Percentiles rank a stretch among this genome's conserved stretches.
Evolutionary conservation across 345 rosid genomes (phyloP).

Genomic region (Salix dunnii): DNA sequence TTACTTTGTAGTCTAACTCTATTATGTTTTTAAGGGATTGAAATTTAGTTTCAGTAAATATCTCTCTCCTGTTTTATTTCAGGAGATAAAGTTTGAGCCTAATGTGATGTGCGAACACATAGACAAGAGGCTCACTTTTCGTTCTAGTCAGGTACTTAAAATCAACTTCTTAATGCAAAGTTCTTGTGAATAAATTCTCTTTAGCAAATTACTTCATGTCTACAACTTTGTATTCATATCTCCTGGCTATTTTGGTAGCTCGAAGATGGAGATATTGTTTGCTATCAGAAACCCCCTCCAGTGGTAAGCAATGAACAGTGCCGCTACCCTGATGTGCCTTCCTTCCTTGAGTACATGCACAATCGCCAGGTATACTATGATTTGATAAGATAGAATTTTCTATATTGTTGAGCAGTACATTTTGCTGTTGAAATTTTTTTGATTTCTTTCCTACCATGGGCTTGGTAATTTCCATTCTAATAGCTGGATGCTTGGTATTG

Average conservation of each 20-base stretch:
- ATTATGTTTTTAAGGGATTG: background rate
- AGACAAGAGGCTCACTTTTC: conserved; percentile 67
- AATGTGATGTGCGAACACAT: conserved; percentile 87
- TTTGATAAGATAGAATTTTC: background rate
- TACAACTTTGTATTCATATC: background rate
- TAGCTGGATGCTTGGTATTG: conserved; percentile 1
- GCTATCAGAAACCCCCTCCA: conserved; percentile 70
- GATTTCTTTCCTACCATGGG: background rate
- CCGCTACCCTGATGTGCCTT: conserved; percentile 75
- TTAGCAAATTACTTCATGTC: background rate
- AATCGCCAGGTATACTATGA: conserved; percentile 73
- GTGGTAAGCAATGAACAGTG: conserved; percentile 49
- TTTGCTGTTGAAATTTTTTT: background rate
- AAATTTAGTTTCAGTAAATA: background rate
- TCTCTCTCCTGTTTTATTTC: conserved; percentile 15
- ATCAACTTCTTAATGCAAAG: background rate
- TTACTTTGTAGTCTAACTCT: background rate
- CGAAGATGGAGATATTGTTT: conserved; percentile 96
- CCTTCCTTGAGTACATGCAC: conserved; percentile 86
- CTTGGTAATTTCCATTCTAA: background rate
- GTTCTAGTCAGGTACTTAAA: conserved; percentile 60
- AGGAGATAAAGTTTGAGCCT: conserved; percentile 97
- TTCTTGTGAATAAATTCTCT: background rate
- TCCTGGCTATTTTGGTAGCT: conserved; percentile 36
- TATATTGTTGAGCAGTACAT: background rate